Evolutionary conservation across 1,284 basidiomycete genomes (phyloP).

Genomic region (Microbotryum saponariae): DNA sequence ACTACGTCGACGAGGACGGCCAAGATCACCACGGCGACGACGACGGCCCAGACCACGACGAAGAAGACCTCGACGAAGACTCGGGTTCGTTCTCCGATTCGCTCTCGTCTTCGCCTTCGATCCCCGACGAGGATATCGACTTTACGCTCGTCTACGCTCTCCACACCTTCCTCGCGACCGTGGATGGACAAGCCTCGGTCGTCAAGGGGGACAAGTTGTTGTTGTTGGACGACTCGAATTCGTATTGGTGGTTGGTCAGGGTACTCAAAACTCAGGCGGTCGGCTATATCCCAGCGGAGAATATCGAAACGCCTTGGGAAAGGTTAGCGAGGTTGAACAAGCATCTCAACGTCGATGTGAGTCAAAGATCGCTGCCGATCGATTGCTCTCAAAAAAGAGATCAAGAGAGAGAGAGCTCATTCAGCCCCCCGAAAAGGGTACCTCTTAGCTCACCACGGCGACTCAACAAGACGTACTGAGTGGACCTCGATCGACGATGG

Average conservation of each 20-base stretch:
- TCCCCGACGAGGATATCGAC: slow-evolving; percentile 82
- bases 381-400: slow-evolving; percentile 16
- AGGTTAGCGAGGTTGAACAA: slow-evolving; percentile 92
- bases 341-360: slow-evolving; percentile 90
- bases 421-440: background rate
- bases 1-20: background rate
- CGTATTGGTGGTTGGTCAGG: slow-evolving; percentile 96
- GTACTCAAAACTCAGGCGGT: slow-evolving; percentile 97
- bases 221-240: slow-evolving; percentile 91
- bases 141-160: slow-evolving; percentile 81
- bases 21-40: background rate
- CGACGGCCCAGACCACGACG: slow-evolving; percentile 11
- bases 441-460: slow-evolving; percentile 36
- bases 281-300: slow-evolving; percentile 99
- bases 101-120: slow-evolving; percentile 65
- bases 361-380: slow-evolving; percentile 36
- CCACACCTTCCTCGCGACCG: slow-evolving; percentile 88
- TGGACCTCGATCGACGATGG: slow-evolving; percentile 35
- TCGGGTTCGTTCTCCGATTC: slow-evolving; percentile 37
- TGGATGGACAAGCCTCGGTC: slow-evolving; percentile 92
- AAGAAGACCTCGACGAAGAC: slow-evolving; percentile 21
- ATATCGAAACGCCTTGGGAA: slow-evolving; percentile 98
- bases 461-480: slow-evolving; percentile 38
- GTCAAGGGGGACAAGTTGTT: slow-evolving; percentile 91
- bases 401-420: too few species aligned